Percentiles rank a stretch among this genome's conserved stretches.
phyloP scores from a whole-genome alignment of 768 basidiomycete species.

The Tylopilus sp. region DNA sequence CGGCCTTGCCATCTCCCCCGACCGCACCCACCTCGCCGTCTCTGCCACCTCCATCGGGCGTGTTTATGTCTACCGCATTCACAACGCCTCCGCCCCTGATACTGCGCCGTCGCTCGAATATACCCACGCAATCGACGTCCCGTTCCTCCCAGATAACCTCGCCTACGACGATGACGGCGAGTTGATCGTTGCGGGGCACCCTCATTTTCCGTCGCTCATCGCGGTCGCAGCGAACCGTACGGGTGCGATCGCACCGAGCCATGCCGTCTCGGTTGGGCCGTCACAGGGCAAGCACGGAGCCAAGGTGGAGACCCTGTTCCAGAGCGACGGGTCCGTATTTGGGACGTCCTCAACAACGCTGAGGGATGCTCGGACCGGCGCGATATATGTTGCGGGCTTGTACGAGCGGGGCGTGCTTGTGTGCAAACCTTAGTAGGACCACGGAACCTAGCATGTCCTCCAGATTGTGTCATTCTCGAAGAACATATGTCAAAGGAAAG shows the following conservation, averaged over 20 bases:
- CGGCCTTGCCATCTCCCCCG: constrained; percentile 58
- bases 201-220: constrained; percentile 53
- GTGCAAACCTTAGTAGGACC: constrained; percentile 35
- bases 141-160: constrained; percentile 64
- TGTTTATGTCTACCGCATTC: constrained; percentile 49
- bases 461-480: not conserved
- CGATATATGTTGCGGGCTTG: constrained; percentile 53
- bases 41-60: constrained; percentile 48
- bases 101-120: constrained; percentile 28
- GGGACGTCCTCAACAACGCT: constrained; percentile 51
- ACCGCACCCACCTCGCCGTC: constrained; percentile 50
- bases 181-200: constrained; percentile 64
- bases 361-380: constrained; percentile 45
- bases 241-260: constrained; percentile 47
- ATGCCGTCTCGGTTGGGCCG: constrained; percentile 46
- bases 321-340: constrained; percentile 66
- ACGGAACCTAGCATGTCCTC: not conserved
- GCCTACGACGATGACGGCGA: constrained; percentile 44
- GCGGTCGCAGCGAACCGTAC: constrained; percentile 44
- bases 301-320: constrained; percentile 62
- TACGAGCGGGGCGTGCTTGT: constrained; percentile 55
- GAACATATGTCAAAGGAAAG: constrained; percentile 5
- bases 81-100: not conserved
- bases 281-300: constrained; percentile 5
- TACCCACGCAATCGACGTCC: constrained; percentile 42